These are phyloP conservation scores for Russula sp. DNA, from an alignment of 768 basidiomycete genomes.

Conservation along the genomic window DNA sequence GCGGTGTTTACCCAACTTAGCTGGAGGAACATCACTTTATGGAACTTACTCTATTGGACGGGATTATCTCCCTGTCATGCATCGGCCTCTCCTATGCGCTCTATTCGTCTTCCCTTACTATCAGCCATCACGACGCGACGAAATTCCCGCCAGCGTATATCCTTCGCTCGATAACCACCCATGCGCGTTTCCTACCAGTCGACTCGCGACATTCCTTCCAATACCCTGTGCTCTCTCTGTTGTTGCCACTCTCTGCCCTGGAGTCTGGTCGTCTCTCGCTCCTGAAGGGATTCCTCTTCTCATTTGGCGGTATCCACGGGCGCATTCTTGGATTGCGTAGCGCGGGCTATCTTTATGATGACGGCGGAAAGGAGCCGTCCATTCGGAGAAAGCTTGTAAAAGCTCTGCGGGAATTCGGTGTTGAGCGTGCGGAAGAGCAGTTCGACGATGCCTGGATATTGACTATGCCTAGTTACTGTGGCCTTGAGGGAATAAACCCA, in stretches of 20 bases:
- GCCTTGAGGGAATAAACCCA: slow-evolving; percentile 65
- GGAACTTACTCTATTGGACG: background rate
- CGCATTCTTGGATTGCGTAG: slow-evolving; percentile 41
- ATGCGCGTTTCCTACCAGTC: background rate
- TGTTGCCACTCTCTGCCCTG: slow-evolving; percentile 49
- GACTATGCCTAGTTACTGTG: slow-evolving; percentile 64
- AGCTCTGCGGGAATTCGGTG: slow-evolving; percentile 30
- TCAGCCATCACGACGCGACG: slow-evolving; percentile 37
- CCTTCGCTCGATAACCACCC: background rate
- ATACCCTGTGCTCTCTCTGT: slow-evolving; percentile 28
- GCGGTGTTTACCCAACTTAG: background rate
- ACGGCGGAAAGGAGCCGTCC: slow-evolving; percentile 15
- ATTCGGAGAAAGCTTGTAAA: slow-evolving; percentile 38
- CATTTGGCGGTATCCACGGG: slow-evolving; percentile 40
- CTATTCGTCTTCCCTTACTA: background rate
- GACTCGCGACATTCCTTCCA: background rate
- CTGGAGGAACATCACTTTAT: background rate
- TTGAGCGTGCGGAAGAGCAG: slow-evolving; percentile 14
- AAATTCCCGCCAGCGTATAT: slow-evolving; percentile 22
- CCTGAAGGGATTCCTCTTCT: slow-evolving; percentile 43
- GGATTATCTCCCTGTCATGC: background rate
- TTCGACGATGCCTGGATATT: slow-evolving; percentile 60
- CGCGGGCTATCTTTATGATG: slow-evolving; percentile 25
- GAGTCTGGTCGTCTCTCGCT: slow-evolving; percentile 43
- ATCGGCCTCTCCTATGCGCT: background rate